Base-by-base conservation (phyloP, 2,329 filamentous ascomycete genomes). In the Tolypocladium ovalisporum region DNA sequence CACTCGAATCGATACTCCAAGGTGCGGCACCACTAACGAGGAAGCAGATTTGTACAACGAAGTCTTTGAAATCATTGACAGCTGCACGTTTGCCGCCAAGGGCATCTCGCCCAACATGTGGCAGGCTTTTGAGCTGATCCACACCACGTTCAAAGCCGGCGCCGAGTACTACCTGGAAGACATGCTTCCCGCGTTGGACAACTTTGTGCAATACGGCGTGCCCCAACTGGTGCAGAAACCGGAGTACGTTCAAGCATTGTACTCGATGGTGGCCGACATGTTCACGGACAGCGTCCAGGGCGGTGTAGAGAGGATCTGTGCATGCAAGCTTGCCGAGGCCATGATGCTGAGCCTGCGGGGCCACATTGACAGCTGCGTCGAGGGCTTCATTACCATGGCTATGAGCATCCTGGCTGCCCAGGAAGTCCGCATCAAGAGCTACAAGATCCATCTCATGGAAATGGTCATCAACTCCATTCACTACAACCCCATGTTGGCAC, bases 381-480 rank as follows among this genome's bases (percentile, higher is more conserved):
- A 89, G 22, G 88, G 90, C 58, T 97, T 99, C 72, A 86, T 97
- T 64, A 84, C 84, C 64, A 86, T 97, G 73, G 88, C 90, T 35
- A 97, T 97, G 91, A 81, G 76, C 52, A 86, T 92, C 40, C 80
- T 99, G 42, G 84, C 79, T 27, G 84, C 81, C 54, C 82, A 87
- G 49, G 89, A 96, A 62, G 79, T 89, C 55, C 92, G 91, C 74
- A 86, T 95, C 64, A 97, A 95, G 79, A 92, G 90, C 3, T 95
- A 97, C 73, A 88, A 90, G 66, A 92, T 97, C 56, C 93, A 99
- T 71, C 76, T 99, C 51, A 96, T 99, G 89, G 94, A 99, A 76
- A 95, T 99, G 86, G 86, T 99, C 58, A 96, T 99, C 78, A 97
- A 97, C 73, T 86, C 89, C 57, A 91, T 97, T 66, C 96, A 97